A percentile compares a stretch with the other conserved stretches of the same genome.
Evolutionary conservation across 2,329 filamentous ascomycete species (phyloP).

Genomic region (Fusarium setosum): DNA sequence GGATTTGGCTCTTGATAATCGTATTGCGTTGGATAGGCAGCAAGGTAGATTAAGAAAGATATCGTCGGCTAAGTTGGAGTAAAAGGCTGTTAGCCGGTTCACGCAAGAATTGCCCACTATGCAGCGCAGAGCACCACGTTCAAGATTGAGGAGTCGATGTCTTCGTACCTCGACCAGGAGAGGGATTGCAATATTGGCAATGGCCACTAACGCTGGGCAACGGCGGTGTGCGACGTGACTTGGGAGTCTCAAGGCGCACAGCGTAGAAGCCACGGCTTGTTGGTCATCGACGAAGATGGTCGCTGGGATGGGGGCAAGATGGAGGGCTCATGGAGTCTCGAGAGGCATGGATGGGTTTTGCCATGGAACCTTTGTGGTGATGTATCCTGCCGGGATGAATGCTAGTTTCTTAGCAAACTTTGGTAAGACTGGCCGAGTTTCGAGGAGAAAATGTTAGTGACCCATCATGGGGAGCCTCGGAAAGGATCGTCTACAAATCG

Average conservation of each 20-base stretch:
- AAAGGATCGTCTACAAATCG: slow-evolving; percentile 7
- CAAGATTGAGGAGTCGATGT: slow-evolving; percentile 28
- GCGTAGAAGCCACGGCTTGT: slow-evolving; percentile 30
- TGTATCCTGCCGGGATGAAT: background rate
- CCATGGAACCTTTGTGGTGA: slow-evolving; percentile 38
- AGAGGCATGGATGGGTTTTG: slow-evolving; percentile 43
- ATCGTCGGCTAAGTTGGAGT: slow-evolving; percentile 25
- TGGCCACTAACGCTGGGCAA: slow-evolving; percentile 26
- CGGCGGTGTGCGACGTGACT: slow-evolving; percentile 20
- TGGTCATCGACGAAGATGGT: slow-evolving; percentile 36
- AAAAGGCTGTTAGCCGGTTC: slow-evolving; percentile 33
- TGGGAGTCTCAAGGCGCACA: slow-evolving; percentile 30
- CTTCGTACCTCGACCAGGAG: slow-evolving; percentile 29
- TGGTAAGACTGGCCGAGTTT: too few relatives aligned
- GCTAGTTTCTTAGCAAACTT: too few relatives aligned
- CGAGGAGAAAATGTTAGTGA: too few relatives aligned
- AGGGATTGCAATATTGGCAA: slow-evolving; percentile 26
- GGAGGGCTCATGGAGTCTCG: slow-evolving; percentile 43
- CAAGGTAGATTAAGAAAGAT: slow-evolving; percentile 18
- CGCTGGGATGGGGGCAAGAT: slow-evolving; percentile 35
- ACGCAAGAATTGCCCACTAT: slow-evolving; percentile 33
- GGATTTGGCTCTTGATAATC: slow-evolving; percentile 18
- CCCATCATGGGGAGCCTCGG: background rate
- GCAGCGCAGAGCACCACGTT: slow-evolving; percentile 26
- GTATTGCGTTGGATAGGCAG: background rate